Percentiles rank a stretch among this genome's conserved stretches.
These are phyloP conservation scores for Suhomyces tanzawaensis DNA, from an alignment of 805 yeast species.

Conservation along the genomic window DNA sequence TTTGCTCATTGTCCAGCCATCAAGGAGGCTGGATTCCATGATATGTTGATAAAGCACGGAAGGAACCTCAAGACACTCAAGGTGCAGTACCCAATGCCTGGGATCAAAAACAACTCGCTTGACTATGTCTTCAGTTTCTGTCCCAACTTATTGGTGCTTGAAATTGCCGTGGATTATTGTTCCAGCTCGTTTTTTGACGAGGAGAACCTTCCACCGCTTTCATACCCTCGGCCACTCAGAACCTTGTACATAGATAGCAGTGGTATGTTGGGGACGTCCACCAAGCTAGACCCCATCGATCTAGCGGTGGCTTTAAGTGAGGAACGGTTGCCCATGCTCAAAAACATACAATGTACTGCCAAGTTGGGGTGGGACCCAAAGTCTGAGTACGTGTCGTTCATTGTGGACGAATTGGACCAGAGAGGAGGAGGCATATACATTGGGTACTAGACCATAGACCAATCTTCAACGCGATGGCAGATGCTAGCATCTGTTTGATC, in stretches of 20 bases:
- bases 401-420: constrained; percentile 69
- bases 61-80: constrained; percentile 57
- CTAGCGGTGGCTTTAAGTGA: constrained; percentile 81
- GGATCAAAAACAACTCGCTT: constrained; percentile 62
- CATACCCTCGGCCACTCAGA: constrained; percentile 47
- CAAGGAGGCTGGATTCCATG: constrained; percentile 60
- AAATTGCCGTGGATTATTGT: constrained; percentile 77
- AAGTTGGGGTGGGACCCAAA: constrained; percentile 82
- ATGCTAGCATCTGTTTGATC: too few species aligned
- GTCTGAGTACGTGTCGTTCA: constrained; percentile 39
- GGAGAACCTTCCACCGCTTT: constrained; percentile 23
- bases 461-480: background rate
- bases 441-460: constrained; percentile 28
- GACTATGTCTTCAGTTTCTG: constrained; percentile 75
- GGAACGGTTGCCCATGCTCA: constrained; percentile 66
- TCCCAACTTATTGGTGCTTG: constrained; percentile 63
- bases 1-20: constrained; percentile 86
- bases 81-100: constrained; percentile 88
- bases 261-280: constrained; percentile 81
- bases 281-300: constrained; percentile 85
- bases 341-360: constrained; percentile 63
- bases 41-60: constrained; percentile 64
- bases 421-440: constrained; percentile 74
- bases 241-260: constrained; percentile 74
- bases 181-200: constrained; percentile 43